A percentile compares a stretch with the other conserved stretches of the same genome.
phyloP scores from a whole-genome alignment of 2,329 filamentous ascomycete genomes.

The Fusarium oxysporum region DNA sequence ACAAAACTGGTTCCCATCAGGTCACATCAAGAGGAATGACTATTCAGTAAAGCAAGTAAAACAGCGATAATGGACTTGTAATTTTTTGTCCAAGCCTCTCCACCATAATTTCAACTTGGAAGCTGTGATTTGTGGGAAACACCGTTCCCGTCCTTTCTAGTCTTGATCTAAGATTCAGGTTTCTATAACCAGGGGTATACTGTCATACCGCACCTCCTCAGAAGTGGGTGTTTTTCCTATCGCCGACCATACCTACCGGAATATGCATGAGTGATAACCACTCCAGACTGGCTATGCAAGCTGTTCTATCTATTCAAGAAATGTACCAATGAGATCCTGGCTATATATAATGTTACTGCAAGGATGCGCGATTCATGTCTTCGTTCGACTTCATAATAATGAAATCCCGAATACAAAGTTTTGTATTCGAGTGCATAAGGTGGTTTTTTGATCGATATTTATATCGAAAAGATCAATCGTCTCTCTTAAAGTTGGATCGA shows the following conservation, averaged over 20 bases:
- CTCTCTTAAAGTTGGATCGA: slow-evolving; percentile 52
- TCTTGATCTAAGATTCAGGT: slow-evolving; percentile 19
- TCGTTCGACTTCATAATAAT: slow-evolving; percentile 37
- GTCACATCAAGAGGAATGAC: slow-evolving; percentile 8
- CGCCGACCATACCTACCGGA: slow-evolving; percentile 10
- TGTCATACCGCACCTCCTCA: slow-evolving; percentile 4
- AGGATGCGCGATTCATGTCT: slow-evolving; percentile 31
- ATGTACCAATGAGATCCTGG: slow-evolving; percentile 37
- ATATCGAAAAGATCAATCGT: slow-evolving; percentile 48
- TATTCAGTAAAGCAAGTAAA: slow-evolving; percentile 12
- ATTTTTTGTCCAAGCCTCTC: slow-evolving; percentile 21
- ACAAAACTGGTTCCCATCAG: slow-evolving; percentile 15
- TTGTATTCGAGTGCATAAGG: slow-evolving; percentile 18
- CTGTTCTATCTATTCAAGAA: slow-evolving; percentile 33
- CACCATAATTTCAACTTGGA: neutral
- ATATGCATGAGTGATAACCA: neutral
- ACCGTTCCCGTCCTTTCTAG: slow-evolving; percentile 3
- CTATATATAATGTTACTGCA: slow-evolving; percentile 34
- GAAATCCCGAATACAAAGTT: slow-evolving; percentile 21
- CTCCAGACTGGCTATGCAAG: neutral
- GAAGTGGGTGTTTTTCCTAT: slow-evolving; percentile 15
- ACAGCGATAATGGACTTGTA: slow-evolving; percentile 26
- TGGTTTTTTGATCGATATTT: neutral
- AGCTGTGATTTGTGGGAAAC: neutral
- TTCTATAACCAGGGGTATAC: slow-evolving; percentile 25